These are phyloP conservation scores for Atalantia buxifolia DNA, from an alignment of 345 rosid genomes.

Conservation along the genomic window DNA sequence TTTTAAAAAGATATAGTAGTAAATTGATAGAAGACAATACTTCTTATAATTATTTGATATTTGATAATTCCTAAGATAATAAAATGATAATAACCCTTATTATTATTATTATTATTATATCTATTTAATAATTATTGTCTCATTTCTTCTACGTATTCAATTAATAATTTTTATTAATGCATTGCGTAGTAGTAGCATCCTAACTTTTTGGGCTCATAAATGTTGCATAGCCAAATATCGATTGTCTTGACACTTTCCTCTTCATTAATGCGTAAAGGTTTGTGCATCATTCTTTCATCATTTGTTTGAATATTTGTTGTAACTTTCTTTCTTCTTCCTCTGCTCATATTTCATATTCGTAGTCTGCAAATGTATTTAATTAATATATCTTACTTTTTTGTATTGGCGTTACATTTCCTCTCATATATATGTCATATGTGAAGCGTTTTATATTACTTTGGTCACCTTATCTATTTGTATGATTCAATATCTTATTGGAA, in stretches of 20 bases:
- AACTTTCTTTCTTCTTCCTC: neutral
- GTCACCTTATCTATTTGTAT: neutral
- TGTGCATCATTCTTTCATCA: neutral
- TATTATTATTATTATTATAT: neutral
- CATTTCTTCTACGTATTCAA: neutral
- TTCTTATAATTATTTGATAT: too few relatives aligned
- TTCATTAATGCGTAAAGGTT: conserved; percentile 8
- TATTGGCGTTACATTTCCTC: neutral
- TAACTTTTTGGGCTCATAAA: conserved; percentile 5
- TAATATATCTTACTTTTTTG: too few relatives aligned
- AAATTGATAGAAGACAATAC: too few relatives aligned
- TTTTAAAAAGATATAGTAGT: too few relatives aligned
- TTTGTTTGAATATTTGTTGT: neutral
- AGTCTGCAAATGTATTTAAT: too few relatives aligned
- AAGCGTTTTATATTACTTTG: neutral
- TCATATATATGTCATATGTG: neutral
- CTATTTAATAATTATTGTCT: neutral
- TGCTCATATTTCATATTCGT: neutral
- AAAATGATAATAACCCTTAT: too few relatives aligned
- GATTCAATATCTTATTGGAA: neutral
- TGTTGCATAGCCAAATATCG: neutral
- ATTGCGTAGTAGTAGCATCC: neutral
- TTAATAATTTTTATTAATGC: neutral
- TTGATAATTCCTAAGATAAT: too few relatives aligned
- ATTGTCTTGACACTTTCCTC: neutral